Base-by-base conservation (phyloP, 768 basidiomycete species). In the Boletus fagicola region DNA sequence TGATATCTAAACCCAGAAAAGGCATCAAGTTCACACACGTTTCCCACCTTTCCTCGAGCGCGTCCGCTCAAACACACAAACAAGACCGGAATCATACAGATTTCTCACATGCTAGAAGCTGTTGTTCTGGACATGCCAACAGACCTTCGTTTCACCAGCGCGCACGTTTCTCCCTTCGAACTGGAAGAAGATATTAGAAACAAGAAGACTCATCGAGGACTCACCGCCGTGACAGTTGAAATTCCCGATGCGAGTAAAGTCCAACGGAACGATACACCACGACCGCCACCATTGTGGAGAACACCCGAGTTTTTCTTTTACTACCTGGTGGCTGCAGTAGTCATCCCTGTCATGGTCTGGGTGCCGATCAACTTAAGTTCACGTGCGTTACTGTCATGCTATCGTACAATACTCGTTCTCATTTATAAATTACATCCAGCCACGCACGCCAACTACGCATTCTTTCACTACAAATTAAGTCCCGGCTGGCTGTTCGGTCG, bases 401-500 rank as follows among this genome's bases (percentile, higher is more conserved):
- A 4, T 53, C 26, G 55, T 46, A 22, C 7, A 35, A 2, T 44
- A 35, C 42, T 51, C 51, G 38, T 30, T 15, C 56, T 62, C 49
- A 59, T 40, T 18, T 26, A 18, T 26, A 18, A n/a, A 49, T 51
- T 13, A 40, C n/a, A 39, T 46, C 16, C 62, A 93, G 91, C 80
- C 38, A 80, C 81, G 49, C 86, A 94, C 72, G 83, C 83, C 2
- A 97, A 97, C 67, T 94, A 88, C 63, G 67, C 64, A 4, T 69
- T 77, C 24, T 97, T 85, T 72, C 73, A 76, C 2, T 64, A 72
- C 15, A 77, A 78, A 57, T 74, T 98, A 3, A 84, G 83, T 0
- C 61, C 72, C 0, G 93, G 95, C 0, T 98, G 95, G 94, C 70
- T 98, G 20, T 83, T 86, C 61, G 89, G 86, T 39, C 84, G 92